A percentile compares a stretch with the other conserved stretches of the same genome.
phyloP scores from a whole-genome alignment of 352 stramenopile species.

The Globisporangium recalcitrans region DNA sequence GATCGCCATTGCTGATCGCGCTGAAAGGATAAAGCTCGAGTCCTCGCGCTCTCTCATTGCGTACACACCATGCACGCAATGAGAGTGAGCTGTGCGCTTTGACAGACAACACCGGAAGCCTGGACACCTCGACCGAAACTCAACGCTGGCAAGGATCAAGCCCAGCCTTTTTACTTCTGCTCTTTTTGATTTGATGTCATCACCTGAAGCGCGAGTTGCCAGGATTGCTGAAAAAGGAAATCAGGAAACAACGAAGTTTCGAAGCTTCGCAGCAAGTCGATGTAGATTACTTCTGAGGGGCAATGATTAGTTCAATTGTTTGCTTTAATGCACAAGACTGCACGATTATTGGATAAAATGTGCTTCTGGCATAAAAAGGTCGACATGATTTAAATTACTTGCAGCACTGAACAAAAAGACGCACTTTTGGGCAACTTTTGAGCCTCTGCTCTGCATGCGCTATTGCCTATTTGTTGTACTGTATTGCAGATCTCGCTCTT shows the following conservation, averaged over 20 bases:
- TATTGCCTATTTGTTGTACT: not conserved
- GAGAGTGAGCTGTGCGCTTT: not conserved
- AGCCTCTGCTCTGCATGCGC: not conserved
- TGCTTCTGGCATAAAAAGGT: not conserved
- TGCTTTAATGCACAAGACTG: not conserved
- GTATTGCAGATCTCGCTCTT: conserved; percentile 6
- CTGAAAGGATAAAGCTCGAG: not conserved
- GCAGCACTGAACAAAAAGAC: not conserved
- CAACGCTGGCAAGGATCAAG: not conserved
- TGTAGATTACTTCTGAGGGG: not conserved
- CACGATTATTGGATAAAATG: not conserved
- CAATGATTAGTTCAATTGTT: not conserved
- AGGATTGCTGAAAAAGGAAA: not conserved
- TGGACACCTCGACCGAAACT: not conserved
- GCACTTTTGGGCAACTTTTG: not conserved
- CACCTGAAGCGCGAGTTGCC: not conserved
- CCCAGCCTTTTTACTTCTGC: not conserved
- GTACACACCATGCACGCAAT: not conserved
- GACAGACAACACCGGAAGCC: not conserved
- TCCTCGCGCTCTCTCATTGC: not conserved
- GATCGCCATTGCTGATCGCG: not conserved
- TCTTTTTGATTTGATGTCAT: not conserved
- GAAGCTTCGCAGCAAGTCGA: not conserved
- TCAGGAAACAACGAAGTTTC: not conserved
- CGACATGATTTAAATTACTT: not conserved